Evolutionary conservation across 331 rosid genomes (phyloP).

Genomic region (Telfairia occidentalis): DNA sequence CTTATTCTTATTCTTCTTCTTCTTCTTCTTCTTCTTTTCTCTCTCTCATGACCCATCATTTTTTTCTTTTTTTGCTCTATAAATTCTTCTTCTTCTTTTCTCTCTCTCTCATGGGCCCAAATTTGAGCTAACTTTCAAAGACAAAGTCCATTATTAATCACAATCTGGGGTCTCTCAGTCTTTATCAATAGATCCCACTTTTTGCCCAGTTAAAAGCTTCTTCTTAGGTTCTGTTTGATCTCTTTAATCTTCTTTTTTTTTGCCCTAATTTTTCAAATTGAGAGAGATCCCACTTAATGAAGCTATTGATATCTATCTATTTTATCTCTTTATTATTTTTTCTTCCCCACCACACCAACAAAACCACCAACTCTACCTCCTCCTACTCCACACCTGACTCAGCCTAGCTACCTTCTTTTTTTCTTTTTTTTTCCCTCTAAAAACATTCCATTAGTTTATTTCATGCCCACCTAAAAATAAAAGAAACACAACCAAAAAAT

Average conservation of each 20-base stretch:
- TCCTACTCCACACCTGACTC: slow-evolving; percentile 12
- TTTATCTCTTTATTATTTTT: background rate
- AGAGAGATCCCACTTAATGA: background rate
- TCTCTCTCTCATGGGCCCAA: background rate
- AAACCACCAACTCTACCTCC: slow-evolving; percentile 13
- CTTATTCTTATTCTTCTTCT: background rate
- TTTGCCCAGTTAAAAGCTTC: background rate
- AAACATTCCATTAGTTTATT: slow-evolving; percentile 7
- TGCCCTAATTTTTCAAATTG: background rate
- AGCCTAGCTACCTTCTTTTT: background rate
- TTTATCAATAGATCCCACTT: background rate
- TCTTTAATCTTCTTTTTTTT: background rate
- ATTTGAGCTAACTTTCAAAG: background rate
- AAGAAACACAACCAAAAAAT: background rate
- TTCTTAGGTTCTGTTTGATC: background rate
- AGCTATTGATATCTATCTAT: background rate
- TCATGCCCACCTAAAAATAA: slow-evolving; percentile 11
- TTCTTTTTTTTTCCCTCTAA: background rate
- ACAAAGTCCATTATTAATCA: background rate
- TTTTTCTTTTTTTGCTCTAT: too few relatives aligned
- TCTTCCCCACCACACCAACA: slow-evolving; percentile 15
- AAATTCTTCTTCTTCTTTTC: background rate
- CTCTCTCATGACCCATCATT: slow-evolving; percentile 15
- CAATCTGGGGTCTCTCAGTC: too few relatives aligned
- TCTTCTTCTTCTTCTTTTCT: background rate